Base-by-base conservation (phyloP, 2,329 filamentous ascomycete species). In the Fusarium compactum region DNA sequence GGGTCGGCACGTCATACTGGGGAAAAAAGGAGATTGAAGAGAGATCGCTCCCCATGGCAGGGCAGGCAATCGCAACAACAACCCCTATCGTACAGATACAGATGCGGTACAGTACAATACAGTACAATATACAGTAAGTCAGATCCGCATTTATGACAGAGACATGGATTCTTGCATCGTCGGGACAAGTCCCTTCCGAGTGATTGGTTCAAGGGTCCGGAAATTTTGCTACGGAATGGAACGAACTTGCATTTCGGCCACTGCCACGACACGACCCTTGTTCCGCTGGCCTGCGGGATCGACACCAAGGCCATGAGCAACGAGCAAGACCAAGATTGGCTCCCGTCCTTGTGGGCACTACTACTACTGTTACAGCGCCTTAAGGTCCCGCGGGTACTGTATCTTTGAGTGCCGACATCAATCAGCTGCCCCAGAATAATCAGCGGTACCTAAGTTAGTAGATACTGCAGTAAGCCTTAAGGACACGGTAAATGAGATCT, bases 241-340 rank as follows among this genome's bases (percentile, higher is more conserved):
- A 38, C 18, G 34, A 38, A 20, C 48, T 52, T 54, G 43, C 43
- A 62, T 54, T 61, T 55, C 52, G 30, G 40, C 65, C 63, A 15
- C 48, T 52, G 24, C 32, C 32, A 44, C 22, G 22, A 62, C 48
- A 44, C 29, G 29, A 66, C 48, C 70, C 66, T 58, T 52, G 67
- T 41, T 41, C 48, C 48, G 65, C 22, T 44, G 45, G 47, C 43
- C 62, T 47, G 50, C 58, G 53, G 60, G 66, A 74, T 74, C 71
- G 71, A 64, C 62, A 70, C 71, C 71, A 68, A 69, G 55, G 46
- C 51, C 32, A 52, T 57, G 50, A 20, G 62, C 40, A 61, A 62
- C 60, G 55, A 57, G 24, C 16, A 67, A 55, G 47, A 38, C 46
- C 62, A 59, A 69, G 48, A 54, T 69, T 70, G 56, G 59, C 64